Evolutionary conservation across 345 rosid species (phyloP).

Genomic region (sweet orange (Citrus sinensis)): DNA sequence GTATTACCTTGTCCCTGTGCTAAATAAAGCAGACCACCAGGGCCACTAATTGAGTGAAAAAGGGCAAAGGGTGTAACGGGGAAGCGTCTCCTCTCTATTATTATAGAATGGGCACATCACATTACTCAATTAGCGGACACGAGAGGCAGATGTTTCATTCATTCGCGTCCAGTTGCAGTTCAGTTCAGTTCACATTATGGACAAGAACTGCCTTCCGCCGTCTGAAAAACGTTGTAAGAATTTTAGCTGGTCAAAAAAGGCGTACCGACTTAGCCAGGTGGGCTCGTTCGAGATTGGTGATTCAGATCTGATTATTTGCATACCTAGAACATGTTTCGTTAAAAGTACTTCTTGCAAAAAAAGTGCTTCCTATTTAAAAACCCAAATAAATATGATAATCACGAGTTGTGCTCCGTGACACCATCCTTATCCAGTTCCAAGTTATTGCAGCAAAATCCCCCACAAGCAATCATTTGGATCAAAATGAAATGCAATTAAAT

Average conservation of each 20-base stretch:
- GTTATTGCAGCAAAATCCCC: too few species aligned
- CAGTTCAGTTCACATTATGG: neutral
- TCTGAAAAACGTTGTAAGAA: neutral
- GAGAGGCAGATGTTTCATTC: neutral
- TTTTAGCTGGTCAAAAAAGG: slow-evolving; percentile 1
- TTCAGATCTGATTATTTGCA: neutral
- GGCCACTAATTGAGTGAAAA: neutral
- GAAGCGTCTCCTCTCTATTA: neutral
- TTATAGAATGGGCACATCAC: too few species aligned
- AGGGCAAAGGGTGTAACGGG: neutral
- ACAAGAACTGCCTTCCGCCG: neutral
- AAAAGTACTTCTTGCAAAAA: neutral
- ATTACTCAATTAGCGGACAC: too few species aligned
- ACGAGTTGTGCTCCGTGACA: too few species aligned
- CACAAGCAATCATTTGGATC: too few species aligned
- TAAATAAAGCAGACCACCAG: neutral
- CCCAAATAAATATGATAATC: neutral
- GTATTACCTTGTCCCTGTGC: neutral
- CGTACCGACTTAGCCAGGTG: neutral
- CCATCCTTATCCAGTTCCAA: too few species aligned
- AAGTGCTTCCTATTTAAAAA: neutral
- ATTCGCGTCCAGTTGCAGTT: too few species aligned
- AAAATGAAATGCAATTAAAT: too few species aligned
- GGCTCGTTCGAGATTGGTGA: neutral
- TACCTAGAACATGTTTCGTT: neutral